Base-by-base conservation (phyloP, 2,329 filamentous ascomycete species). In the Ophiostoma himal-ulmi region DNA sequence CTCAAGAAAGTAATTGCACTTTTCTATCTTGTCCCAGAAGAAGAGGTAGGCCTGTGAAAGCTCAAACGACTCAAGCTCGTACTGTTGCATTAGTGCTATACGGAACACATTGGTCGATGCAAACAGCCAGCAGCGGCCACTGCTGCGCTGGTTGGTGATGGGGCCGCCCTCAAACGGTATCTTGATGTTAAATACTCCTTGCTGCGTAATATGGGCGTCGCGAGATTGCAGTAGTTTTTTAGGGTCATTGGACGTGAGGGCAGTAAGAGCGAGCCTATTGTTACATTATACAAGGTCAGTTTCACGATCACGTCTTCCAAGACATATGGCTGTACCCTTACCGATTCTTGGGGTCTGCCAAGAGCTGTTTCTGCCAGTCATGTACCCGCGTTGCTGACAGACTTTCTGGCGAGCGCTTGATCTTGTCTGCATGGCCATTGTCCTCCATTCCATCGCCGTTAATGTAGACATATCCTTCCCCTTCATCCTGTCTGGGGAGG, bases 11-110 rank as follows among this genome's bases (percentile, higher is more conserved):
- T 87, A 96, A 79, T 96, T 96, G 10, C 90, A 85, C 80, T 96
- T 96, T 79, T 97, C 93, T 26, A 96, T 86, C 81, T 96, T 96
- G 79, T 97, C 93, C 90, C 91, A 96, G 84, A 93, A 96, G 81
- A 94, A 96, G 4, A 96, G 85, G 76, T 96, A 96, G 0, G 89
- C 84, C 80, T 96, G 93, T 39, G 90, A 93, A n/a, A 97, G 83
- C 82, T 96, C 91, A 76, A 96, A 96, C 69, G 86, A 83, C 66
- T 89, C 86, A 26, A 96, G 85, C 73, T 88, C 87, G 79, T 96
- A 91, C 76, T 89, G 89, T 79, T 91, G 90, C 90, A 95, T 94
- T 66, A 96, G 83, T 0, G 92, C 90, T n/a, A 96, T 86, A 37
- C 93, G 90, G 81, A 96, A 95, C 70, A 96, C 89, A 75, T 96